Percentiles rank a stretch among this genome's conserved stretches.
Evolutionary conservation across 2,329 filamentous ascomycete genomes (phyloP).

Genomic region (Tolypocladium endophyticum): DNA sequence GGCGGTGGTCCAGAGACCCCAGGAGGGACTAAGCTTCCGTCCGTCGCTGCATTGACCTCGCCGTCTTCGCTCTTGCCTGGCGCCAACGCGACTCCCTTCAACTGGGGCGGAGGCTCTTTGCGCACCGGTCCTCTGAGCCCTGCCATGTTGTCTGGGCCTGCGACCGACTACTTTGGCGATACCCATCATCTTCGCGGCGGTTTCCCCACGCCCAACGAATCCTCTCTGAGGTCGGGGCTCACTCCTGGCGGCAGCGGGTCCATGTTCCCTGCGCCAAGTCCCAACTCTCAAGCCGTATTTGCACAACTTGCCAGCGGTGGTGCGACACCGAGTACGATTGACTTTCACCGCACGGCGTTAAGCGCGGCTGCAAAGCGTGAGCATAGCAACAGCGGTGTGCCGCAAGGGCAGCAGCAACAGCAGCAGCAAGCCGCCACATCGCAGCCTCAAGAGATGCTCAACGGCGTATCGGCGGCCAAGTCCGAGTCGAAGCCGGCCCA

Average conservation of each 20-base stretch:
- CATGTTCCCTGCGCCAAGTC: slow-evolving; percentile 91
- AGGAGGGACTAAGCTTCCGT: slow-evolving; percentile 71
- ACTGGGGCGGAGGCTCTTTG: slow-evolving; percentile 75
- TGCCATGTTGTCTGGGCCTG: slow-evolving; percentile 87
- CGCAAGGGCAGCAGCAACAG: slow-evolving; percentile 21
- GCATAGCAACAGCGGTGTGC: slow-evolving; percentile 25
- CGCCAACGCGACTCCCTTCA: slow-evolving; percentile 60
- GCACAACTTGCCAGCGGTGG: slow-evolving; percentile 69
- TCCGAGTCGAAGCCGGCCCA: slow-evolving; percentile 38
- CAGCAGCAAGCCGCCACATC: slow-evolving; percentile 30
- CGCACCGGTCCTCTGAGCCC: slow-evolving; percentile 89
- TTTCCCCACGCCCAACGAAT: slow-evolving; percentile 95
- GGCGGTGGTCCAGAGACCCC: slow-evolving; percentile 64
- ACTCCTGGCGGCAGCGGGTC: slow-evolving; percentile 92
- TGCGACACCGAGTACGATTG: slow-evolving; percentile 79
- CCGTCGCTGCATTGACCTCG: slow-evolving; percentile 83
- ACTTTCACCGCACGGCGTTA: slow-evolving; percentile 90
- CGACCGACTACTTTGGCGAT: slow-evolving; percentile 81
- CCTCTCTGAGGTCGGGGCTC: slow-evolving; percentile 78
- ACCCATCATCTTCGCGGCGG: slow-evolving; percentile 67
- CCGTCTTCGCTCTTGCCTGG: slow-evolving; percentile 72
- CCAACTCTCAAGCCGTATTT: slow-evolving; percentile 75
- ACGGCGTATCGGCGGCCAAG: slow-evolving; percentile 30
- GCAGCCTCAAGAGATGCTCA: slow-evolving; percentile 42
- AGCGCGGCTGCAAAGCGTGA: slow-evolving; percentile 60